Percentiles rank a stretch among this genome's conserved stretches.
phyloP scores from a whole-genome alignment of 345 rosid species.

The Salix purpurea region DNA sequence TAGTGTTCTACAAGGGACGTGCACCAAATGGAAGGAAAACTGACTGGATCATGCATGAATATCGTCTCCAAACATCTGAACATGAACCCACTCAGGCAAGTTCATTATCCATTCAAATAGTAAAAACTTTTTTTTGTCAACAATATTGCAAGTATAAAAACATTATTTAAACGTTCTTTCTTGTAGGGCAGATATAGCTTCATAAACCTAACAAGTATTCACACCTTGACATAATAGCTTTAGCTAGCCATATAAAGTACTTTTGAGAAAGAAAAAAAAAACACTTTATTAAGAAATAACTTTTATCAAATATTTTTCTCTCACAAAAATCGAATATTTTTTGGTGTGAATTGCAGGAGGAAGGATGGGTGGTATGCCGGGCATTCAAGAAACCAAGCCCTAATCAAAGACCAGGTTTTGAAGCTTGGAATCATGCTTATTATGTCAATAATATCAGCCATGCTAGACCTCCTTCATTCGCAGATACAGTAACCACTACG shows the following conservation, averaged over 20 bases:
- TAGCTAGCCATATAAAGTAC: neutral
- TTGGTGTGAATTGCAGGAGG: slow-evolving; percentile 51
- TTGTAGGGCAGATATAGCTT: neutral
- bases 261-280: neutral
- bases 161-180: neutral
- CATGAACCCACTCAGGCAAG: slow-evolving; percentile 70
- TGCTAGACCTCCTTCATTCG: slow-evolving; percentile 17
- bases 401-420: slow-evolving; percentile 67
- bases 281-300: neutral
- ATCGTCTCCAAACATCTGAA: slow-evolving; percentile 73
- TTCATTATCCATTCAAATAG: neutral
- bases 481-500: slow-evolving; percentile 3
- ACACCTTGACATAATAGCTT: neutral
- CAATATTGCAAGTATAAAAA: neutral
- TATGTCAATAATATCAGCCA: slow-evolving; percentile 27
- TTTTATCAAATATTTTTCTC: neutral
- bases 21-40: slow-evolving; percentile 88
- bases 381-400: slow-evolving; percentile 86
- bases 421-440: slow-evolving; percentile 59
- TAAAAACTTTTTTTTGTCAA: neutral
- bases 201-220: neutral
- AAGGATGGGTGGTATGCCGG: slow-evolving; percentile 96
- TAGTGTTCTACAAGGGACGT: slow-evolving; percentile 86
- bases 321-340: neutral
- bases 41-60: slow-evolving; percentile 98